phyloP scores from a whole-genome alignment of 805 yeast genomes.

The Pichia heedii region DNA sequence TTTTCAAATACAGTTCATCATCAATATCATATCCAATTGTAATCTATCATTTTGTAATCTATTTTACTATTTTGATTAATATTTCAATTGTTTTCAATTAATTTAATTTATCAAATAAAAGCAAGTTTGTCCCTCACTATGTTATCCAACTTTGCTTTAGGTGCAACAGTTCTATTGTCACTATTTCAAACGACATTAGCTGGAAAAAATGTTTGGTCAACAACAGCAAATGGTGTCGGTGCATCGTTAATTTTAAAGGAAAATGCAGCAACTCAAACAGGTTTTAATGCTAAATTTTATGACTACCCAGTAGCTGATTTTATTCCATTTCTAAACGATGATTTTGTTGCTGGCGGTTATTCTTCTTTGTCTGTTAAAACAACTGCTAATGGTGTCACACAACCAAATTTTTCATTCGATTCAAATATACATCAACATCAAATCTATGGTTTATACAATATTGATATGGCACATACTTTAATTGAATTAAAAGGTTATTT shows the following conservation, averaged over 20 bases:
- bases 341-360: constrained; percentile 2
- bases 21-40: no score
- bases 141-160: constrained; percentile 4
- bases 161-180: constrained; percentile 1
- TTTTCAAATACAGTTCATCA: no score
- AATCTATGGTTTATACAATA: constrained; percentile 4
- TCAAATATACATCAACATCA: background rate
- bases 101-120: background rate
- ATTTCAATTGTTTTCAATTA: no score
- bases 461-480: constrained; percentile 2
- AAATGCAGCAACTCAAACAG: background rate
- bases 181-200: background rate
- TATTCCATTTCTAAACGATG: background rate
- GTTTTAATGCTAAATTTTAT: constrained; percentile 6
- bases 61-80: no score
- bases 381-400: constrained; percentile 2
- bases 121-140: background rate
- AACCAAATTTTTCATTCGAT: constrained; percentile 1
- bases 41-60: no score
- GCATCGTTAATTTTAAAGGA: background rate
- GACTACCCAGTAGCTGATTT: background rate
- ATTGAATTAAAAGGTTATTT: constrained; percentile 12
- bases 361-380: background rate
- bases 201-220: constrained; percentile 2
- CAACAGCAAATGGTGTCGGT: constrained; percentile 2